Evolutionary conservation across 2,329 filamentous ascomycete species (phyloP).

Genomic region (Penicillium sp.): DNA sequence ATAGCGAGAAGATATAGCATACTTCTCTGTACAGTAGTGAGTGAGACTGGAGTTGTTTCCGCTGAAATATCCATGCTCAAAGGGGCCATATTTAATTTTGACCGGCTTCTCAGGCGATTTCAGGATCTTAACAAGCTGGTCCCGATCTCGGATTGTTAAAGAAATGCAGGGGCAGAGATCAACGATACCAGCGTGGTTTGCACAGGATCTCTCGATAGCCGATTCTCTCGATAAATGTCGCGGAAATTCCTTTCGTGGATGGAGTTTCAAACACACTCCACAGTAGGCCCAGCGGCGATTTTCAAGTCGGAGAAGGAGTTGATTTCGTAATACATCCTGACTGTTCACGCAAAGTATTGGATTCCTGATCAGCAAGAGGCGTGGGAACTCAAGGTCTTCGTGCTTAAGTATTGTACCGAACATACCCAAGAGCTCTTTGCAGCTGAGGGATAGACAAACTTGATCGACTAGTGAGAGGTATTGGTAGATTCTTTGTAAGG

Average conservation of each 20-base stretch:
- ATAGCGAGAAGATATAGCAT: too few species aligned
- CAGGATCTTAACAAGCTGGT: constrained; percentile 8
- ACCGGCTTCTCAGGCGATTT: neutral
- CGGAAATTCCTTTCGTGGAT: constrained; percentile 11
- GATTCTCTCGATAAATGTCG: neutral
- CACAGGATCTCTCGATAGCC: constrained; percentile 9
- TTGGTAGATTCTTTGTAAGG: constrained; percentile 6
- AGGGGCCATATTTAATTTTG: constrained; percentile 1
- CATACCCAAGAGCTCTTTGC: constrained; percentile 12
- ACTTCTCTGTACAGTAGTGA: constrained; percentile 4
- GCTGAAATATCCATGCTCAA: neutral
- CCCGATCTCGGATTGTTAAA: constrained; percentile 10
- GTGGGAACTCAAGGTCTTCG: constrained; percentile 8
- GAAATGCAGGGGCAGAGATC: constrained; percentile 14
- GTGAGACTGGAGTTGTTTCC: neutral
- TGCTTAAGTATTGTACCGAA: constrained; percentile 7
- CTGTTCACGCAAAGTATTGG: constrained; percentile 16
- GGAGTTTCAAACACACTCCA: constrained; percentile 13
- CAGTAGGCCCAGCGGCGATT: constrained; percentile 14
- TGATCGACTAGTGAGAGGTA: constrained; percentile 10
- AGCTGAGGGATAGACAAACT: constrained; percentile 16
- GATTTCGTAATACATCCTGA: constrained; percentile 2
- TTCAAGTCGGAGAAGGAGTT: constrained; percentile 15
- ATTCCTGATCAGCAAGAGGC: constrained; percentile 3
- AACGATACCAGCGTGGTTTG: constrained; percentile 7